These are phyloP conservation scores for Trebouxia gelatinosa DNA, from an alignment of 163 green algal genomes.

Conservation along the genomic window DNA sequence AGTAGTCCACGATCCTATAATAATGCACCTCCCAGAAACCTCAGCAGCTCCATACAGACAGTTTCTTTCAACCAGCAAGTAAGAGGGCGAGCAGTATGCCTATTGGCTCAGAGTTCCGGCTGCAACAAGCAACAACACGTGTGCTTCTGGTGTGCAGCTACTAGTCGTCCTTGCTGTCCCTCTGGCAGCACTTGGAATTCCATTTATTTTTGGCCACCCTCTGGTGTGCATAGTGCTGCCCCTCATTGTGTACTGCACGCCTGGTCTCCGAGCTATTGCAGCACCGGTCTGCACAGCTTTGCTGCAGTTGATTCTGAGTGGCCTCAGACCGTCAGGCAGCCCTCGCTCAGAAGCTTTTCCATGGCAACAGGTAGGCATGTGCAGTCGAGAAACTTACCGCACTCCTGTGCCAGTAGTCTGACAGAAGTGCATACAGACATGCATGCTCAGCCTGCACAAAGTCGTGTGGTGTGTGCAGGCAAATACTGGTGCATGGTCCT, in stretches of 20 bases:
- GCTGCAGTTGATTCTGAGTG: conserved; percentile 14
- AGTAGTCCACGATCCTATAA: too few species aligned
- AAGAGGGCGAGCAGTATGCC: neutral
- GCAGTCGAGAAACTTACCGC: neutral
- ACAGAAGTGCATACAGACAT: neutral
- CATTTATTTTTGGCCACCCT: conserved; percentile 3
- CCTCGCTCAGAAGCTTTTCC: neutral
- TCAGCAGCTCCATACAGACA: neutral
- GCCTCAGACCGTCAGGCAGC: conserved; percentile 6
- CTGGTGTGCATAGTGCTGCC: neutral
- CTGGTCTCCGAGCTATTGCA: neutral
- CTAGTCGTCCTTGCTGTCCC: conserved; percentile 2
- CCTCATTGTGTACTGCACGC: neutral
- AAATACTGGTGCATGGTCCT: neutral
- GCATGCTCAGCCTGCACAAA: neutral
- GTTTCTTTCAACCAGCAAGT: conserved; percentile 20
- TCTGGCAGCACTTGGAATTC: neutral
- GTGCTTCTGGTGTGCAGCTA: conserved; percentile 2
- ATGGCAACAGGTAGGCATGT: conserved; percentile 16
- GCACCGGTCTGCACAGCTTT: neutral
- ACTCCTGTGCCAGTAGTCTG: neutral
- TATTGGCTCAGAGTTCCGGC: neutral
- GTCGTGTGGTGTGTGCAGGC: neutral
- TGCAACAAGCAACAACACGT: neutral
- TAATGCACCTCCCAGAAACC: neutral